These are phyloP conservation scores for Cymbopogon citratus DNA, from an alignment of 176 grass and related monocot species.

Conservation along the genomic window DNA sequence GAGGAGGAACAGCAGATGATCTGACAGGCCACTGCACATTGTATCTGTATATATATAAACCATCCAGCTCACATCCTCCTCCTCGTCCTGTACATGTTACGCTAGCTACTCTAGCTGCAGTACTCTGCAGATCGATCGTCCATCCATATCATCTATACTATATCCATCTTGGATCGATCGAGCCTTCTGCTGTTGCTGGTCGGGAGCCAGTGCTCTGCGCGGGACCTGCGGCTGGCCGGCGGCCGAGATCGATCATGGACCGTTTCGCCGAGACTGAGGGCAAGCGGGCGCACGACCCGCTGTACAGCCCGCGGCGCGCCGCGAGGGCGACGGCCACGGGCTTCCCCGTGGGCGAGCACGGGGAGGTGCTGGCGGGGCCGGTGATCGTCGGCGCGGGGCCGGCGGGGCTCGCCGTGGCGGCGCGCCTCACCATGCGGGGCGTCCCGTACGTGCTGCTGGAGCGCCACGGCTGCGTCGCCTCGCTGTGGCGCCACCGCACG, in stretches of 20 bases:
- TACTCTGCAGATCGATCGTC: neutral
- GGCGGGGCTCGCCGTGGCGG: conserved; percentile 59
- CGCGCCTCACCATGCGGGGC: conserved; percentile 40
- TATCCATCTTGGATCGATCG: neutral
- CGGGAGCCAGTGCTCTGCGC: neutral
- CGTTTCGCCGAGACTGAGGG: conserved; percentile 40
- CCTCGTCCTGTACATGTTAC: neutral
- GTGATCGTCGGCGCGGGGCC: conserved; percentile 74
- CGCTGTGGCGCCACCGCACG: conserved; percentile 79
- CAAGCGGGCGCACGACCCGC: conserved; percentile 56
- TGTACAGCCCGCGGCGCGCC: conserved; percentile 8
- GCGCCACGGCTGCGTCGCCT: conserved; percentile 59
- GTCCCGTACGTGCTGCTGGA: conserved; percentile 71
- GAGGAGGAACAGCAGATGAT: too few species aligned
- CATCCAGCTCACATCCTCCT: neutral
- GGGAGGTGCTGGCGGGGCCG: conserved; percentile 25
- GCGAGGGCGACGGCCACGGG: conserved; percentile 19
- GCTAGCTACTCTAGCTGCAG: neutral
- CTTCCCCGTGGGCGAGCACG: conserved; percentile 9
- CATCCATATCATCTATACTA: too few species aligned
- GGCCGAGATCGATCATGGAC: conserved; percentile 8
- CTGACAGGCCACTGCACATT: too few species aligned
- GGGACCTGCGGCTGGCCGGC: neutral
- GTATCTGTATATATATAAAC: neutral
- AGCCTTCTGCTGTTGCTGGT: neutral